These are phyloP conservation scores for Penicillium goetzii DNA, from an alignment of 495 filamentous ascomycete species.

Conservation along the genomic window DNA sequence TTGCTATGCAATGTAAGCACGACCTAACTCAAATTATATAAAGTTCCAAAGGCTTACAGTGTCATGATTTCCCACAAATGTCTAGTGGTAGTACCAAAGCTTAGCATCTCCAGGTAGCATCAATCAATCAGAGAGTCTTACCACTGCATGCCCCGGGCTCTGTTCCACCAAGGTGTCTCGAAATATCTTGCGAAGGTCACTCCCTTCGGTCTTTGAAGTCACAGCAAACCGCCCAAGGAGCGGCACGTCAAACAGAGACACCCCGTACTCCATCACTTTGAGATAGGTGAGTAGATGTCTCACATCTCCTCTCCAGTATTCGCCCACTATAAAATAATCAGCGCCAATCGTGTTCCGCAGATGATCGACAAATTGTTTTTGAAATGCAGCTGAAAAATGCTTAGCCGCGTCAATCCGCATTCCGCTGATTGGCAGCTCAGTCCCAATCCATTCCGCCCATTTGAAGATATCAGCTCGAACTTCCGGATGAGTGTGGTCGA, in stretches of 20 bases:
- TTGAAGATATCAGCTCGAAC: slow-evolving; percentile 64
- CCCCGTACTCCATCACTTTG: slow-evolving; percentile 59
- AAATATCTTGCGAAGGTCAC: slow-evolving; percentile 66
- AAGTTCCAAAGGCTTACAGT: slow-evolving; percentile 35
- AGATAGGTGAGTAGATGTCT: slow-evolving; percentile 60
- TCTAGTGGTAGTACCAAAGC: slow-evolving; percentile 27
- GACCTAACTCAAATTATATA: neutral
- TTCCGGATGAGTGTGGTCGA: slow-evolving; percentile 70
- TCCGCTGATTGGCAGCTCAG: slow-evolving; percentile 62
- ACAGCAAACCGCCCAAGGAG: slow-evolving; percentile 65
- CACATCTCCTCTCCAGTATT: slow-evolving; percentile 71
- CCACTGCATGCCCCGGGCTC: slow-evolving; percentile 64
- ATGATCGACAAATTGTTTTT: slow-evolving; percentile 59
- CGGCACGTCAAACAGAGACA: slow-evolving; percentile 72
- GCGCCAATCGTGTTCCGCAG: slow-evolving; percentile 53
- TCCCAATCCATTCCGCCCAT: slow-evolving; percentile 70
- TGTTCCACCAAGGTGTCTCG: slow-evolving; percentile 61
- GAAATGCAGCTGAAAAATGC: slow-evolving; percentile 70
- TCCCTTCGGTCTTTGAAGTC: slow-evolving; percentile 54
- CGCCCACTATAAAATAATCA: slow-evolving; percentile 69
- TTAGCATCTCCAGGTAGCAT: slow-evolving; percentile 6
- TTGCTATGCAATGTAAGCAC: slow-evolving; percentile 46
- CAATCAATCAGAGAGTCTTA: slow-evolving; percentile 34
- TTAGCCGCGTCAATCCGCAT: slow-evolving; percentile 75
- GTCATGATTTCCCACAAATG: slow-evolving; percentile 52